Base-by-base conservation (phyloP, 805 yeast genomes). In the Zygotorulaspora florentina region DNA sequence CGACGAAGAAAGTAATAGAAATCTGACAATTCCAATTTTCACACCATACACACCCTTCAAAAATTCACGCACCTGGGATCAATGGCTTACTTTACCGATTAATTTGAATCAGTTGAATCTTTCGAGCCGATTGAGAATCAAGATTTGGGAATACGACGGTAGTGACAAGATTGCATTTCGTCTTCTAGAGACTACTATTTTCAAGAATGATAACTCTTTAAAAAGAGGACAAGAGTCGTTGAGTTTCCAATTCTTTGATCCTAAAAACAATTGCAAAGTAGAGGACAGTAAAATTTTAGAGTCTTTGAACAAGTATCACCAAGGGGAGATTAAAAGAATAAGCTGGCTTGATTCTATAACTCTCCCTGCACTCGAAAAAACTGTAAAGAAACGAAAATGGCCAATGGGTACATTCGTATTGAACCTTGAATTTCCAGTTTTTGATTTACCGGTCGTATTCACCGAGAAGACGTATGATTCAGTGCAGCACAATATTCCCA, bases 261-360 rank as follows among this genome's bases (percentile, higher is more conserved):
- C 67, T 0, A 66, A 64, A 18, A 68, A 68, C 12, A 53, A 50
- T 25, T 50, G 51, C 8, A 42, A 50, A 23, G 36, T 64, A 8
- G 47, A 47, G 28, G 51, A 68, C 65, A 42, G 62, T 53, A 38
- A 56, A 5, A 58, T 79, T 15, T 88, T 84, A 51, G 62, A 62
- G 39, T 68, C 75, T 40, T 68, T 85, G 35, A 81, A 84, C 51
- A 67, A 66, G 40, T 85, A 81, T 57, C 89, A 84, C 56, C 73
- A 76, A 49, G 89, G 89, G 1, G 90, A 85, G 20, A 69, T 79
- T 20, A 67, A 75, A 4, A 64, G 76, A 6, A 64, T 78, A 1
- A 79, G 75, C 40, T 90, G 97, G 97, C 69, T 89, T 8, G 96
- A 88, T 57, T 72, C 77, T 37, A 55, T 85, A 46, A 76, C 84